Percentiles rank a stretch among this genome's conserved stretches.
phyloP scores from a whole-genome alignment of 139 green algal species.

The Asterochloris erici region DNA sequence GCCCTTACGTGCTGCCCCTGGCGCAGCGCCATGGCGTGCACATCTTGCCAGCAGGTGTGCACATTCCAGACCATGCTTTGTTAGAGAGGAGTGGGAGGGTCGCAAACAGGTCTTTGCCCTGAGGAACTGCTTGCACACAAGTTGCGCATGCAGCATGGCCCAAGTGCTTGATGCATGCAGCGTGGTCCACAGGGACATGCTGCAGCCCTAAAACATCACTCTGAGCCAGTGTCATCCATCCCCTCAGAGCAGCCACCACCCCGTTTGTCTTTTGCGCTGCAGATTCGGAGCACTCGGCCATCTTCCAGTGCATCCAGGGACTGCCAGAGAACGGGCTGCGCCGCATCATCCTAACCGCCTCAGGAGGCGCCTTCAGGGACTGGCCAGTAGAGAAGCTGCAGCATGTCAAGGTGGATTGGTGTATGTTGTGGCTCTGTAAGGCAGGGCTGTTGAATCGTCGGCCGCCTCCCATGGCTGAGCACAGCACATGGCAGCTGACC shows the following conservation, averaged over 20 bases:
- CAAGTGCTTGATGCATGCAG: slow-evolving; percentile 37
- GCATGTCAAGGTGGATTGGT: slow-evolving; percentile 40
- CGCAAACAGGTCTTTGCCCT: no score
- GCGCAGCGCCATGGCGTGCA: slow-evolving; percentile 81
- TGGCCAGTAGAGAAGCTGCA: slow-evolving; percentile 89
- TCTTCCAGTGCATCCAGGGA: slow-evolving; percentile 96
- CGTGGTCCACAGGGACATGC: no score
- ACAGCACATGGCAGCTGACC: no score
- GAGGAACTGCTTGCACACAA: neutral
- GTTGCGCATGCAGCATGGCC: slow-evolving; percentile 38
- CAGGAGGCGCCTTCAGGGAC: slow-evolving; percentile 96
- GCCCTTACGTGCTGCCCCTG: slow-evolving; percentile 86
- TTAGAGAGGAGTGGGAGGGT: no score
- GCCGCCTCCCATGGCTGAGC: no score
- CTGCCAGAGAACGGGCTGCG: slow-evolving; percentile 92
- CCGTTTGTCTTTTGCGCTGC: neutral
- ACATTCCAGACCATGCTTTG: no score
- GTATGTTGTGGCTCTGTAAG: no score
- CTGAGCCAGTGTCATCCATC: no score
- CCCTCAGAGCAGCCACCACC: neutral
- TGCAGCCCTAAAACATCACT: neutral
- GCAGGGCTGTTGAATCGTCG: no score
- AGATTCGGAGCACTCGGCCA: slow-evolving; percentile 95
- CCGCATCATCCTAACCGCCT: slow-evolving; percentile 97
- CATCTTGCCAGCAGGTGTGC: slow-evolving; percentile 53